Base-by-base conservation (phyloP, 768 basidiomycete genomes). In the Chalciporus pseudorubinellus region DNA sequence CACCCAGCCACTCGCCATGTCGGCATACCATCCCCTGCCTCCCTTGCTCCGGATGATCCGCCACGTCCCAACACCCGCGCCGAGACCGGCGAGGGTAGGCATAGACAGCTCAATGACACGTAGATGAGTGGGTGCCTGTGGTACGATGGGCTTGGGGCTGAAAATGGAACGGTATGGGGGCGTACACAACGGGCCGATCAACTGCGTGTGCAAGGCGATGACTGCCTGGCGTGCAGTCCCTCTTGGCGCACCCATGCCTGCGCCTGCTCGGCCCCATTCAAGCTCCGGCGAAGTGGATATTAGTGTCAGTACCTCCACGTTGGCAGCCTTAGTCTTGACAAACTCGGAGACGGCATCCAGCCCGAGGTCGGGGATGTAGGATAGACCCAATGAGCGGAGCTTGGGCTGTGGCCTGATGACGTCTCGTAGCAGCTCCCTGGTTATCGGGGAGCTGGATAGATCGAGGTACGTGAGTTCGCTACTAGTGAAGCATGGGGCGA, bases 21-120 rank as follows among this genome's bases (percentile, higher is more conserved):
- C 89, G 45, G 95, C 92, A 62, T 92, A 97, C 94, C 95, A 98
- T 4, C 92, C 94, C 20, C 95, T 73, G 1, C 92, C 87, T 8
- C 95, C 95, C 67, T 97, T 97, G 62, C 91, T 92, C 52, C 83
- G 77, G n/a, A 98, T 77, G 53, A 89, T 87, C 46, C 87, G 80
- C 95, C 95, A 99, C 26, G 87, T 73, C 5, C 85, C 89, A 0
- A 84, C 90, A 4, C 92, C 92, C 1, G 78, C 79, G 7, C 91
- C 91, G 2, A 95, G 75, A 5, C 79, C 80, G 42, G 80, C 75
- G 6, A 98, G 77, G 58, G 91, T 77, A 19, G 79, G 74, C 14
- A 83, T 79, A 26, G 87, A 83, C 13, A 98, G 72, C 70, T 99
- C 95, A 48, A 99, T 79, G 24, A 97, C 90, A 18, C 95, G 83